Evolutionary conservation across 495 filamentous ascomycete species (phyloP), one percentile per base, ranked within the genome.

Genomic region (Amniculicola lignicola): DNA sequence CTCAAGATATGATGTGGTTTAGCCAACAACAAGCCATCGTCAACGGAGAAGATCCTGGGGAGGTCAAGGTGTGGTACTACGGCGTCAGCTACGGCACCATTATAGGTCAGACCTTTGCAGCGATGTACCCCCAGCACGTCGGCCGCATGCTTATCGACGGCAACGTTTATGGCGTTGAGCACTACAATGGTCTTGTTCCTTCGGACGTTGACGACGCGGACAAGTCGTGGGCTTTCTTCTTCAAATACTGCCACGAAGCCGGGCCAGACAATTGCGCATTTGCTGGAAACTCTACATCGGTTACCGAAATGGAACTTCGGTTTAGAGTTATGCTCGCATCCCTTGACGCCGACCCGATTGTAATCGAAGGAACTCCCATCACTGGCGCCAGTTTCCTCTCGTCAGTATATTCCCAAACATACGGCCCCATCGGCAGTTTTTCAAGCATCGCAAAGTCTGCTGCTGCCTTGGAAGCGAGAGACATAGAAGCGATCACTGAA

Each of bases 41-140:
- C 18, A 62, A 73, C 46, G 69, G 67, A 2, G 21, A 47, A 28
- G 41, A 50, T 19, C 40, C 40, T 3, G 47, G 31, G 5, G 40
- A 61, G 19, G 67, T 64, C 36, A 66, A 63, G 42, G 36, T 66
- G 11, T 44, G 52, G 40, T 70, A 67, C 41, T 69, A 60, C 51
- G 68, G 65, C 33, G 49, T 66, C 42, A 53, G 39, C 23, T 64
- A 66, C 42, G 69, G 69, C 4, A 65, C 61, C 1, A 64, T 63
- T 29, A 38, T 71, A 0, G 69, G 59, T 5, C 57, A 62, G 0
- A 78, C 74, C 0, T 78, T 80, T 52, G 76, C 77, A 2, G 68
- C 75, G 0, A 72, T 81, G 57, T 77, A 71, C 33, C 80, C 80
- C 0, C 67, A 79, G 40, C 75, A 77, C 25, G 62, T 82, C 11